Base-by-base conservation (phyloP, 2,329 filamentous ascomycete genomes). In the Dactylellina drechsleri region DNA sequence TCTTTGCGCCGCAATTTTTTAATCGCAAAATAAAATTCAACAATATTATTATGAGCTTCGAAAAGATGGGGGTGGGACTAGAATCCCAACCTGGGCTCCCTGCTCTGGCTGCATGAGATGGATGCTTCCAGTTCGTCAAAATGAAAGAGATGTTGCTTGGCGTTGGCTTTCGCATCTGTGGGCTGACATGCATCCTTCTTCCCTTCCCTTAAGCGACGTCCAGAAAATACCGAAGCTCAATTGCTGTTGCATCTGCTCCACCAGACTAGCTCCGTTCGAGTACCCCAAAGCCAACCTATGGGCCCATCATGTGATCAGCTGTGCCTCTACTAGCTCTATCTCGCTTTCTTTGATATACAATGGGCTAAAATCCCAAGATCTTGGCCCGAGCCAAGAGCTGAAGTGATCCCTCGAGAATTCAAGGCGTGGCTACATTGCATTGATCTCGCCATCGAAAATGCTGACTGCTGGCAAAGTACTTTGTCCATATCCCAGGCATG, bases 171-270 rank as follows among this genome's bases (percentile, higher is more conserved):
- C 59, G 61, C 60, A 60, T 36, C 53, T 67, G 68, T 47, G 26
- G 60, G 60, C 61, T 73, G 62, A 73, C 62, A 73, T 73, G 61
- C 61, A 73, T 54, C 40, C 54, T 54, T 45, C 28, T 28, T 47
- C 16, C 43, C 43, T 47, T n/a, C 16, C 43, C 43, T 36, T 20
- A 54, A 56, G 50, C 50, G 60, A 65, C 31, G n/a, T 20, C 20
- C 26, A 36, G 13, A 36, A 4, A 15, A 54, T 36, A 15, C 10
- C 28, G 10, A 36, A 49, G 49, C 10, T 60, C 3, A 2, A 49
- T 60, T 31, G 20, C 57, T 36, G 12, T 49, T 49, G 47, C 40
- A n/a, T 28, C 23, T 2, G 23, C 23, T 23, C 23, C 23, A 2
- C 23, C 23, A 23, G 23, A 23, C 23, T 23, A 23, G 23, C 23